A percentile compares a stretch with the other conserved stretches of the same genome.
Evolutionary conservation across 202 grass and related monocot species (phyloP).

Genomic region (Musa balbisiana): DNA sequence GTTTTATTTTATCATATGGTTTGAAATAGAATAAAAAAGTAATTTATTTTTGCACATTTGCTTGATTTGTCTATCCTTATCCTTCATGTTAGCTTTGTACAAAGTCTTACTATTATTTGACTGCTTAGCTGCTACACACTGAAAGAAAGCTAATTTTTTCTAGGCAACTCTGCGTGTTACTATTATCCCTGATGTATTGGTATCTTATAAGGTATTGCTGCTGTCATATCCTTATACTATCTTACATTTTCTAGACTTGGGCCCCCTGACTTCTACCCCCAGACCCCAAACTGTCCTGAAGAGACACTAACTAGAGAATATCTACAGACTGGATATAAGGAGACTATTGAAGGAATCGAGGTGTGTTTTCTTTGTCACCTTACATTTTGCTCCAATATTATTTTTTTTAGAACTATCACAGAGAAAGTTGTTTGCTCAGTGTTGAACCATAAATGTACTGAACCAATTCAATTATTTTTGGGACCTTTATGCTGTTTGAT

Average conservation of each 20-base stretch:
- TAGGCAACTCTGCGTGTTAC: background rate
- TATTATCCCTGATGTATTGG: background rate
- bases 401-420: background rate
- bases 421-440: background rate
- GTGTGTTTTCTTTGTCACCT: conserved; percentile 29
- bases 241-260: conserved; percentile 69
- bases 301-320: conserved; percentile 95
- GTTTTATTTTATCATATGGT: no score
- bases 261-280: conserved; percentile 93
- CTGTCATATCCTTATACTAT: conserved; percentile 3
- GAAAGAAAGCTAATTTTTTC: no score
- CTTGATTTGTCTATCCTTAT: background rate
- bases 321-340: conserved; percentile 87
- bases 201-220: background rate
- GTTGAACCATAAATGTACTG: no score
- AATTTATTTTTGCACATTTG: background rate
- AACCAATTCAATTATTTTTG: no score
- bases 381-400: background rate
- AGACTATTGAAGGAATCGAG: conserved; percentile 99
- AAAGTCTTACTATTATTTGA: background rate
- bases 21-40: no score
- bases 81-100: background rate
- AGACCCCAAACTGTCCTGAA: conserved; percentile 86
- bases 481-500: no score
- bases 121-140: background rate